Base-by-base conservation (phyloP, 352 stramenopile genomes). In the Globisporangium spinosum region DNA sequence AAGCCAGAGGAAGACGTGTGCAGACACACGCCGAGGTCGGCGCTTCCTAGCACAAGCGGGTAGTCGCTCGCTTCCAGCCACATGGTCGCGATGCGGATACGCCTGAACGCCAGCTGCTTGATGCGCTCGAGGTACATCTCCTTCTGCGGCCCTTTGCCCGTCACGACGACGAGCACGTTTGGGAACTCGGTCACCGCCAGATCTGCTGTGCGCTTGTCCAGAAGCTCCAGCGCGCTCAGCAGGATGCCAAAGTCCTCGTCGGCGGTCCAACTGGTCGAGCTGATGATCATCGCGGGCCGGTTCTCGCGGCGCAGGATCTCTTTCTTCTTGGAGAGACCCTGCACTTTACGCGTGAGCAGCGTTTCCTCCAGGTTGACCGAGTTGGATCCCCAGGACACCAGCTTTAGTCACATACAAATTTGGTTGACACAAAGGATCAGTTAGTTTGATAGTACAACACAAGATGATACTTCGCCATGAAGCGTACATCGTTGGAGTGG, bases 221-320 rank as follows among this genome's bases (percentile, higher is more conserved):
- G 68, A 66, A 78, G 71, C 32, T 90, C 69, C 5, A 99, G 79
- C 6, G 98, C 98, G 55, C 92, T 73, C 8, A 99, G 76, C 6
- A 99, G 75, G 62, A 99, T 93, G 20, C 87, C 87, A 90, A 99
- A 99, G 74, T 99, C 98, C 79, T 99, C 98, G 70, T 99, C 98
- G 3, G 96, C 86, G 7, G 98, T 99, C 98, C 98, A 99, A 60
- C 90, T 98, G 3, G 98, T 99, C 9, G 96, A 99, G 69, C 92
- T 99, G 64, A 94, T 89, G 59, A 94, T 80, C 69, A 94, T 83
- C 34, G 85, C 85, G 0, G 85, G 85, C 13, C 85, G 82, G 35
- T 91, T 75, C 35, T 78, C 60, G 15, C 83, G 83, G 10, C 71
- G n/a, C 61, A 76, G 55, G 10, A 88, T 69, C 22, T 54, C 67